Evolutionary conservation across 2,329 filamentous ascomycete species (phyloP).

Genomic region (Epichloe sylvatica): DNA sequence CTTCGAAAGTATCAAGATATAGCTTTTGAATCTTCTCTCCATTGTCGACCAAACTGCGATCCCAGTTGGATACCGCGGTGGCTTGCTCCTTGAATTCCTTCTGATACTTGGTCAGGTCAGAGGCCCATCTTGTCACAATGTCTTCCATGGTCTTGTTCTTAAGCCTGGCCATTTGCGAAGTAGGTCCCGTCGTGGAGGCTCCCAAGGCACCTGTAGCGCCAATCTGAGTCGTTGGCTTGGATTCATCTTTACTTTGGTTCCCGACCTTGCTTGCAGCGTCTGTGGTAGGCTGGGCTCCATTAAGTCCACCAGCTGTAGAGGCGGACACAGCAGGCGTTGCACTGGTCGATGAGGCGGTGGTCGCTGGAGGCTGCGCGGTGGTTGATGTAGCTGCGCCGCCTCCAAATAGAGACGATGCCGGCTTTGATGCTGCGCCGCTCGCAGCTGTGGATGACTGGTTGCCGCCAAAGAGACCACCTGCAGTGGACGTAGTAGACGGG

Average conservation of each 20-base stretch:
- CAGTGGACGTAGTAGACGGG: constrained; percentile 17
- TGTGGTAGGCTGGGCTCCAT: constrained; percentile 21
- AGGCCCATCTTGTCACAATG: constrained; percentile 93
- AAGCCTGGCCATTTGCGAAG: constrained; percentile 73
- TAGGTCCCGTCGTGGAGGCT: constrained; percentile 65
- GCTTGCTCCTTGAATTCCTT: constrained; percentile 92
- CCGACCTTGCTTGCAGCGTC: constrained; percentile 12
- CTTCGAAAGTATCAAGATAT: constrained; percentile 83
- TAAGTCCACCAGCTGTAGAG: constrained; percentile 13
- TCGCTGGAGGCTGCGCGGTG: constrained; percentile 15
- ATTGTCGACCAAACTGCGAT: constrained; percentile 83
- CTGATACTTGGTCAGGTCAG: constrained; percentile 88
- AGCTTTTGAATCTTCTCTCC: constrained; percentile 89
- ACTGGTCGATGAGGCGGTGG: constrained; percentile 15
- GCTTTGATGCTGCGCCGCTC: constrained; percentile 5
- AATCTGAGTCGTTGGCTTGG: constrained; percentile 17
- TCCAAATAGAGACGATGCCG: constrained; percentile 8
- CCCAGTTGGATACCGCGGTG: constrained; percentile 76
- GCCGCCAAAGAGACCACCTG: constrained; percentile 19
- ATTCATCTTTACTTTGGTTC: constrained; percentile 12
- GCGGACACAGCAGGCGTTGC: constrained; percentile 15
- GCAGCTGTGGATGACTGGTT: constrained; percentile 8
- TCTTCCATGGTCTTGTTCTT: constrained; percentile 99
- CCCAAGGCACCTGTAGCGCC: constrained; percentile 34
- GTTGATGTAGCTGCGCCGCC: constrained; percentile 12